These are phyloP conservation scores for Bromus sterilis DNA, from an alignment of 176 grass and related monocot genomes.

Conservation along the genomic window DNA sequence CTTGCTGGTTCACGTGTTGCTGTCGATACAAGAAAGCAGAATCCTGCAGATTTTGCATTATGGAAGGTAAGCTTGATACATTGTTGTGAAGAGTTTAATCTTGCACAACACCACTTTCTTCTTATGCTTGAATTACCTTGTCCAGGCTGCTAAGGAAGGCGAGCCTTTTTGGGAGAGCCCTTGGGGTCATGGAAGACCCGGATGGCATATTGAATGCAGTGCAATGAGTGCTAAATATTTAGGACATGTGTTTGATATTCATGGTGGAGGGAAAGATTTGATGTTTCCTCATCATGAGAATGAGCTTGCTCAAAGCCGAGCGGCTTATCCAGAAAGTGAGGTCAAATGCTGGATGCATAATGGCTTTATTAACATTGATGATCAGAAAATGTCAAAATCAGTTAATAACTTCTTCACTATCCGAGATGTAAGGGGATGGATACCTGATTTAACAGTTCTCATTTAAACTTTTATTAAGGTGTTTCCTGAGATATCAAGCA, in stretches of 20 bases:
- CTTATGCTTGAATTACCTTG: slow-evolving; percentile 14
- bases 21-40: slow-evolving; percentile 49
- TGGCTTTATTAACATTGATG: slow-evolving; percentile 61
- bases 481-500: not conserved
- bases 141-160: slow-evolving; percentile 51
- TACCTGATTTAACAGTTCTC: not conserved
- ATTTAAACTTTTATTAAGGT: not conserved
- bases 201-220: slow-evolving; percentile 90
- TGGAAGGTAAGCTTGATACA: slow-evolving; percentile 50
- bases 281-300: slow-evolving; percentile 83
- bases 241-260: slow-evolving; percentile 64
- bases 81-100: not conserved
- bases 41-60: slow-evolving; percentile 47
- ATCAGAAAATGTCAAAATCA: slow-evolving; percentile 79
- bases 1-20: slow-evolving; percentile 51
- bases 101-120: not conserved
- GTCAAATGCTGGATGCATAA: slow-evolving; percentile 69
- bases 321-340: slow-evolving; percentile 46
- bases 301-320: slow-evolving; percentile 63
- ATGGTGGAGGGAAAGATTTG: slow-evolving; percentile 76
- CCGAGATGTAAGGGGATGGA: slow-evolving; percentile 60
- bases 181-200: slow-evolving; percentile 71
- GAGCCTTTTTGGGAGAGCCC: slow-evolving; percentile 69
- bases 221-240: slow-evolving; percentile 69
- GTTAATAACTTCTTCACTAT: slow-evolving; percentile 87